Conservation (phyloP, 176 grass and related monocot genomes). For the Carex littledalei region DNA sequence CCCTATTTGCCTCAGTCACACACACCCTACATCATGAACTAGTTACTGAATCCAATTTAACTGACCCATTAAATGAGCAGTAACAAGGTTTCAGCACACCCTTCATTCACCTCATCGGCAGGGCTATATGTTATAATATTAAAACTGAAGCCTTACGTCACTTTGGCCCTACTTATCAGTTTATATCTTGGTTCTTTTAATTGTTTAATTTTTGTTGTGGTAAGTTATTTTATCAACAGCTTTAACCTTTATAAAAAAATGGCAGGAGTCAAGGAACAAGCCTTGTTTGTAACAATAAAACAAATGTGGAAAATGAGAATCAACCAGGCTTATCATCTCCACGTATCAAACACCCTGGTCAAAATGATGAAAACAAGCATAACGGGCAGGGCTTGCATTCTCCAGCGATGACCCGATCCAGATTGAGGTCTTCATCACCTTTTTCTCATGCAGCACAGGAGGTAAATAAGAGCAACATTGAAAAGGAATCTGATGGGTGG, state of each 20-base stretch:
- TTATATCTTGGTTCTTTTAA: background rate
- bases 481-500: conserved; percentile 8
- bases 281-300: background rate
- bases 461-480: background rate
- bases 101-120: too few species aligned
- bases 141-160: too few species aligned
- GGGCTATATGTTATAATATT: too few species aligned
- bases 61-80: too few species aligned
- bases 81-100: background rate
- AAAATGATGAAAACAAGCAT: background rate
- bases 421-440: background rate
- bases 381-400: background rate
- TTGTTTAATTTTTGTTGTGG: background rate
- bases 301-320: background rate
- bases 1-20: too few species aligned
- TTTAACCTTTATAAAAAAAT: background rate
- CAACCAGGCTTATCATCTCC: background rate
- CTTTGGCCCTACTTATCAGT: too few species aligned
- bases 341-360: background rate
- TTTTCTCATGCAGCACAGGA: background rate
- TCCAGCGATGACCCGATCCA: background rate
- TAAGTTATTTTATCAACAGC: background rate
- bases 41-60: too few species aligned
- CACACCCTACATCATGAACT: too few species aligned
- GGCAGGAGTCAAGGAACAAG: background rate